Evolutionary conservation across 2,329 filamentous ascomycete genomes (phyloP).

Genomic region (Mariannaea sp.): DNA sequence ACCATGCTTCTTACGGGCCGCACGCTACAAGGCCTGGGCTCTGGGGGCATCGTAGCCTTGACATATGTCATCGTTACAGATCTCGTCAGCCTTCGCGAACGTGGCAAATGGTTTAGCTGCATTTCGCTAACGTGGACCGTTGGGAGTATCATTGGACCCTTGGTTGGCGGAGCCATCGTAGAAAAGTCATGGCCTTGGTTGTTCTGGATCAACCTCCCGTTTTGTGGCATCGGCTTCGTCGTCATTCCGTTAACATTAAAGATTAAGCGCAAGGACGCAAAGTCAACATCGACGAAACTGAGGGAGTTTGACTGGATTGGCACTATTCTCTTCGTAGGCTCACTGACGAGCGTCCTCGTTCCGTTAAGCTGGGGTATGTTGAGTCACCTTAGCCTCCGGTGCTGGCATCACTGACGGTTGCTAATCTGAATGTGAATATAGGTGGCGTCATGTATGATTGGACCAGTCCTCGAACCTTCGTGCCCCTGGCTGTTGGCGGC

Average conservation of each 20-base stretch:
- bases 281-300: slow-evolving; percentile 20
- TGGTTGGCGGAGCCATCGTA: slow-evolving; percentile 59
- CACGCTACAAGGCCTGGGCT: slow-evolving; percentile 56
- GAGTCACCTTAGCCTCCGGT: background rate
- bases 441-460: slow-evolving; percentile 70
- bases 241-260: slow-evolving; percentile 28
- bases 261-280: slow-evolving; percentile 24
- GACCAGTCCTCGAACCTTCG: slow-evolving; percentile 64
- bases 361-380: slow-evolving; percentile 32
- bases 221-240: slow-evolving; percentile 40
- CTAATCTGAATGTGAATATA: slow-evolving; percentile 14
- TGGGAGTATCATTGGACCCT: slow-evolving; percentile 50
- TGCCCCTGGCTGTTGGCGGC: slow-evolving; percentile 63
- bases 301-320: slow-evolving; percentile 65
- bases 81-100: slow-evolving; percentile 49
- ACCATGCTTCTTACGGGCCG: slow-evolving; percentile 52
- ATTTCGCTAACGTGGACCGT: slow-evolving; percentile 56
- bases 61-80: slow-evolving; percentile 53
- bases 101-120: slow-evolving; percentile 48
- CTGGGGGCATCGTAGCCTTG: slow-evolving; percentile 54
- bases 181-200: slow-evolving; percentile 65
- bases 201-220: slow-evolving; percentile 67
- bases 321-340: slow-evolving; percentile 62
- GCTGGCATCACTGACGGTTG: background rate
- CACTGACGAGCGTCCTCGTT: slow-evolving; percentile 51